phyloP scores from a whole-genome alignment of 1,284 basidiomycete species.

The Hymenochaete sp. region DNA sequence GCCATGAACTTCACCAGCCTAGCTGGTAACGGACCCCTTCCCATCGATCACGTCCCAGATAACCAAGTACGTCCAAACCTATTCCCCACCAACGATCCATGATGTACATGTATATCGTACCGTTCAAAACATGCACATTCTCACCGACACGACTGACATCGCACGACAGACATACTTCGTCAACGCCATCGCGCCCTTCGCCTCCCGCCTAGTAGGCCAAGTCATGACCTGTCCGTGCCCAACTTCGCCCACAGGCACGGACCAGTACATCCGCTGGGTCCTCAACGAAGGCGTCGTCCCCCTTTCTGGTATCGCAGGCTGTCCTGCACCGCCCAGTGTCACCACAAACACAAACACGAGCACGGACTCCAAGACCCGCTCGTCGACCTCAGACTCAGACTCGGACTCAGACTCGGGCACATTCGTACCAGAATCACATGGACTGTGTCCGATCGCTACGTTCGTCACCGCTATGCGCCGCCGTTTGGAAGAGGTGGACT shows the following conservation, averaged over 20 bases:
- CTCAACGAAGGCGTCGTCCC: slow-evolving; percentile 57
- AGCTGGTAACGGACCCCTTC: slow-evolving; percentile 44
- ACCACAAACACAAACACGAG: too few species aligned
- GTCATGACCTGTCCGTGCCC: slow-evolving; percentile 43
- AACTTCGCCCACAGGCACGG: slow-evolving; percentile 17
- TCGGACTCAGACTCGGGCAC: too few species aligned
- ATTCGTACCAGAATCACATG: slow-evolving; percentile 45
- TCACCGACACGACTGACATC: too few species aligned
- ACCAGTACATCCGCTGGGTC: slow-evolving; percentile 44
- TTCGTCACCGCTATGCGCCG: slow-evolving; percentile 44
- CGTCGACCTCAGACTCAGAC: too few species aligned
- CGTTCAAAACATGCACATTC: not conserved
- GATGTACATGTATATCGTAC: not conserved
- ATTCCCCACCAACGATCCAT: not conserved
- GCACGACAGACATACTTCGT: slow-evolving; percentile 37
- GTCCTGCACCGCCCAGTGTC: too few species aligned
- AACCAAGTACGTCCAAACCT: slow-evolving; percentile 31
- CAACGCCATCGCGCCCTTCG: slow-evolving; percentile 46
- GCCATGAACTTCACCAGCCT: slow-evolving; percentile 58
- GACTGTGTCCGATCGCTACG: slow-evolving; percentile 43
- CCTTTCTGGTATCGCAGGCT: slow-evolving; percentile 49
- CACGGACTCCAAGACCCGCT: too few species aligned
- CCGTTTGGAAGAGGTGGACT: slow-evolving; percentile 40
- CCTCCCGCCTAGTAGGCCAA: slow-evolving; percentile 49
- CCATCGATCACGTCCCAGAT: slow-evolving; percentile 47